These are phyloP conservation scores for Thuja plicata DNA, from an alignment of 83 land plant genomes.

Conservation along the genomic window DNA sequence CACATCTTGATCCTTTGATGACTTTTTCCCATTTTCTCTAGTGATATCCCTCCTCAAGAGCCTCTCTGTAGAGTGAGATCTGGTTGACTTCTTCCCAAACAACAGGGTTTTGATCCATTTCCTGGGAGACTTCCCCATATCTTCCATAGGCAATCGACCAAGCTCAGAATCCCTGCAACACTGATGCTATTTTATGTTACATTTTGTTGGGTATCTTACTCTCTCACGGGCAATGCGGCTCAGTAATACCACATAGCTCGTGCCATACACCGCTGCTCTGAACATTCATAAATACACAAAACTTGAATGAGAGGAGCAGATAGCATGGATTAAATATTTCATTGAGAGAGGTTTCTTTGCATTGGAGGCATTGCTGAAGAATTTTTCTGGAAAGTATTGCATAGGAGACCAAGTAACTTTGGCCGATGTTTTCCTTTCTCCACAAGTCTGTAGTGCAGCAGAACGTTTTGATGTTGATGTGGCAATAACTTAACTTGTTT, in stretches of 20 bases:
- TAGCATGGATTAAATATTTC: conserved; percentile 35
- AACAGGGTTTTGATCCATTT: conserved; percentile 62
- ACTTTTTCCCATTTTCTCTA: background rate
- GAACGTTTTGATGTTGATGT: too few species aligned
- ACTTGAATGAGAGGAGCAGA: conserved; percentile 27
- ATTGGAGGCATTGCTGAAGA: too few species aligned
- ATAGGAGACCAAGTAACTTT: too few species aligned
- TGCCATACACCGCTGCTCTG: background rate
- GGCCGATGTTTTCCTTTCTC: too few species aligned
- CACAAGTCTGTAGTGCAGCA: too few species aligned
- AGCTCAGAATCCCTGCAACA: background rate
- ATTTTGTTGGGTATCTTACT: background rate
- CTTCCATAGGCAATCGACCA: background rate
- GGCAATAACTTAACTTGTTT: too few species aligned
- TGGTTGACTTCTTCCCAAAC: conserved; percentile 57
- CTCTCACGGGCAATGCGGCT: conserved; percentile 8
- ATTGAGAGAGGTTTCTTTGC: conserved; percentile 52
- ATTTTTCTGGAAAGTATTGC: too few species aligned
- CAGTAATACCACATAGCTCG: conserved; percentile 8
- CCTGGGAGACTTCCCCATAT: conserved; percentile 65
- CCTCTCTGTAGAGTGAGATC: conserved; percentile 29
- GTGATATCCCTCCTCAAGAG: background rate
- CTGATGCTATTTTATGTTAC: background rate
- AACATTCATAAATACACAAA: conserved; percentile 1
- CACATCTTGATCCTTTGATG: background rate